Evolutionary conservation across 805 yeast species (phyloP), one percentile per base, ranked within the genome.

Genomic region (Saccharomycopsis babjevae): DNA sequence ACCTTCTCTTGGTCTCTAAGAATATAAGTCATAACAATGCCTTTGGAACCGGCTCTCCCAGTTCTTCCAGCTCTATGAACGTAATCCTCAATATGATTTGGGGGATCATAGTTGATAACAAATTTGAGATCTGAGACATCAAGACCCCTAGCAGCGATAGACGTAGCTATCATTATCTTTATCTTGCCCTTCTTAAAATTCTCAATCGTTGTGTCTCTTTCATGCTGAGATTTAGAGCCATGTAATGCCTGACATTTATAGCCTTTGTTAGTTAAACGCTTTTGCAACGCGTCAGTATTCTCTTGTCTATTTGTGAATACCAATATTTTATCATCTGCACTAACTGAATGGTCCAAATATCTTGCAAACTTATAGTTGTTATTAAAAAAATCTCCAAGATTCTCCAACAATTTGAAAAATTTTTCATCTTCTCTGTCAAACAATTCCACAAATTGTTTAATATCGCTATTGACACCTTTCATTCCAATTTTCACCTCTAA

Each of bases 11-110:
- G 91, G 22, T 74, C 73, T 0, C 80, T 74, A 0, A 84, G 75
- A 4, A 94, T 75, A 65, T 93, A 81, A 0, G 97, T 88, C 3
- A 90, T 76, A n/a, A 87, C 86, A 1, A 76, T 76, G 1, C 99
- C 99, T 2, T 73, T 74, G 40, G 79, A 79, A 0, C 94, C 94
- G 1, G 97, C 98, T 63, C 99, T 78, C 0, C 97, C 99, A 0
- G 99, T 94, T 61, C 99, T 77, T 0, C 99, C 99, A 0, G 92
- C 96, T 8, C 98, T 80, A 73, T 94, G 99, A 13, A 94, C 93
- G 69, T 94, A 94, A 70, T 94, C 98, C 64, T 96, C 98, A 79
- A 91, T 79, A 63, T 92, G 96, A 65, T 80, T 88, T 0, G 97
- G 96, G 0, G 89, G 80, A 66, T 88, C 91, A 67, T 80, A 88